A percentile compares a stretch with the other conserved stretches of the same genome.
phyloP scores from a whole-genome alignment of 2,329 filamentous ascomycete species.

The Paraconiothyrium brasiliense region DNA sequence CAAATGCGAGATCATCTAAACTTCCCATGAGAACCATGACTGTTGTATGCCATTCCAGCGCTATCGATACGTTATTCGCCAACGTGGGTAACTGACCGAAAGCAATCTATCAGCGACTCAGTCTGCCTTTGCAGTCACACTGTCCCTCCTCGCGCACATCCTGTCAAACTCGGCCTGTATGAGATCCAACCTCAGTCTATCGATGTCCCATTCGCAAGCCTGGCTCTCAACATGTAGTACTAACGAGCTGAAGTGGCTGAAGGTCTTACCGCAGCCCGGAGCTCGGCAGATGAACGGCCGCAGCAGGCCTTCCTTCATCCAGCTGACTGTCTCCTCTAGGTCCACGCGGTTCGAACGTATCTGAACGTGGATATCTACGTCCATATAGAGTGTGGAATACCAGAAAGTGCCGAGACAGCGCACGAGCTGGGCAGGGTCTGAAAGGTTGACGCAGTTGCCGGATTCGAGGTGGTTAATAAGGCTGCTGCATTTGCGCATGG shows the following conservation, averaged over 20 bases:
- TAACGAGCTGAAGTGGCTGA: constrained; percentile 38
- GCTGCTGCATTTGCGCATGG: constrained; percentile 36
- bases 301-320: constrained; percentile 36
- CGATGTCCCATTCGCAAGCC: constrained; percentile 38
- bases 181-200: constrained; percentile 33
- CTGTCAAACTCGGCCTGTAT: constrained; percentile 34
- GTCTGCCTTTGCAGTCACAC: constrained; percentile 3
- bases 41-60: background rate
- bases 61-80: background rate
- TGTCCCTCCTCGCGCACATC: constrained; percentile 24
- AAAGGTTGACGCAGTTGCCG: constrained; percentile 73
- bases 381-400: constrained; percentile 47
- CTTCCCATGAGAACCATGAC: background rate
- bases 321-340: constrained; percentile 30
- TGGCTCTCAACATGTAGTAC: constrained; percentile 40
- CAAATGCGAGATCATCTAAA: background rate
- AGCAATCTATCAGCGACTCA: background rate
- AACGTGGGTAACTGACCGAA: background rate
- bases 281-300: constrained; percentile 44
- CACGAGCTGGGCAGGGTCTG: constrained; percentile 59
- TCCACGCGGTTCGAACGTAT: constrained; percentile 38
- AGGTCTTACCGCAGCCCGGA: constrained; percentile 34
- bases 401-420: constrained; percentile 43
- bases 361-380: constrained; percentile 44
- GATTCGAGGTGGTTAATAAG: constrained; percentile 58